Evolutionary conservation across 306 rosid species (phyloP).

Genomic region (Quercus rubra): DNA sequence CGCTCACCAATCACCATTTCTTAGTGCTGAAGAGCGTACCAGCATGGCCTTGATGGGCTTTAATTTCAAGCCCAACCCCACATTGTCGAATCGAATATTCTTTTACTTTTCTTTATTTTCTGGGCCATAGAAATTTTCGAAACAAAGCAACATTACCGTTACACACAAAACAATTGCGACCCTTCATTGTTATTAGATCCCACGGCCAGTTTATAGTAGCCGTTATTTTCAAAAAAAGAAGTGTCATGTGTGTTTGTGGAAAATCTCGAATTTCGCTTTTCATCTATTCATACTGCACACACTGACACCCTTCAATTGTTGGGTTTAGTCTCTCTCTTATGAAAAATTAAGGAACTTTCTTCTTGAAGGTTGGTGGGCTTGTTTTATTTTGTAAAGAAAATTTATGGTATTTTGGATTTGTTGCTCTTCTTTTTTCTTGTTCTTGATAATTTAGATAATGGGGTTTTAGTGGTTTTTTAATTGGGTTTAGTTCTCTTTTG

Average conservation of each 20-base stretch:
- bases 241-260: not conserved
- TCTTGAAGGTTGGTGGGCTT: not conserved
- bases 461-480: slow-evolving; percentile 1
- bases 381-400: not conserved
- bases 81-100: not conserved
- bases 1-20: not conserved
- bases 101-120: not conserved
- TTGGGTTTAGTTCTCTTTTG: not conserved
- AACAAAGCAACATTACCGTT: slow-evolving; percentile 37
- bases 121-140: not conserved
- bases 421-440: slow-evolving; percentile 2
- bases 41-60: not conserved
- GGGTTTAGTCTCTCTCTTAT: slow-evolving; percentile 1
- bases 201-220: slow-evolving; percentile 34
- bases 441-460: slow-evolving; percentile 9
- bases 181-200: slow-evolving; percentile 13
- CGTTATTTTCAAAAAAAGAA: slow-evolving; percentile 42
- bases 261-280: slow-evolving; percentile 22
- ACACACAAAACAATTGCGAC: slow-evolving; percentile 2
- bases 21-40: not conserved
- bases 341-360: not conserved
- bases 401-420: slow-evolving; percentile 12
- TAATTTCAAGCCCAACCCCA: not conserved
- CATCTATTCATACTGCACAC: not conserved
- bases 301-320: not conserved